Conservation (phyloP, 2,329 filamentous ascomycete species). For the Diaporthe capsici region DNA sequence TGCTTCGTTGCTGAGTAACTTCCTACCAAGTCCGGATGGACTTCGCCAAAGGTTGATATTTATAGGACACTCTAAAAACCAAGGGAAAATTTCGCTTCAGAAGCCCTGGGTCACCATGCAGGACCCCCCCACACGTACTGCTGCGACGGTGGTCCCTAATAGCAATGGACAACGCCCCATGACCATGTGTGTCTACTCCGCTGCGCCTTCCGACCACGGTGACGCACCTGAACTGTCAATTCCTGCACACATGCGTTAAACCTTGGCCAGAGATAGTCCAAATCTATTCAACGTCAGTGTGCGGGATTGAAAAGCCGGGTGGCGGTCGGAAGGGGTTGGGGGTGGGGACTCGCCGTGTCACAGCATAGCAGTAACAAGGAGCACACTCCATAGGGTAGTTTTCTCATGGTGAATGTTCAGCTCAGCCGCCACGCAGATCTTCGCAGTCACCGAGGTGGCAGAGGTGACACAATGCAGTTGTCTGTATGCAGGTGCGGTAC, state of each 20-base stretch:
- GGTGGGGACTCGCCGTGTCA: not conserved
- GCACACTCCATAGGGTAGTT: not conserved
- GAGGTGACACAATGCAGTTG: not conserved
- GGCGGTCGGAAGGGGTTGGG: not conserved
- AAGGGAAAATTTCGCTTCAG: not conserved
- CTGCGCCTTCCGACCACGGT: too few relatives aligned
- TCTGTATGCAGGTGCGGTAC: not conserved
- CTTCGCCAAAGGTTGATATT: not conserved
- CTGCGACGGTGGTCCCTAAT: not conserved
- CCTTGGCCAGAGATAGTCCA: too few relatives aligned
- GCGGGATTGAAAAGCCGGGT: not conserved
- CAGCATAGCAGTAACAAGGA: not conserved
- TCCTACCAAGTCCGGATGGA: not conserved
- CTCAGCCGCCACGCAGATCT: not conserved
- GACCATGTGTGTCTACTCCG: not conserved
- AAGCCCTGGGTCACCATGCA: not conserved
- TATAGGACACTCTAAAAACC: not conserved
- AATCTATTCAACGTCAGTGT: not conserved
- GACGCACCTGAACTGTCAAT: too few relatives aligned
- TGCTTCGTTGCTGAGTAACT: not conserved
- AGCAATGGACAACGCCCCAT: not conserved
- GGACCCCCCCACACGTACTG: not conserved
- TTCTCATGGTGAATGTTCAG: not conserved
- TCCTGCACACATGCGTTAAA: too few relatives aligned
- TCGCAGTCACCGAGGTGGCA: not conserved